Evolutionary conservation across 768 basidiomycete genomes (phyloP), one percentile per base, ranked within the genome.

Genomic region (Suillus lakei): DNA sequence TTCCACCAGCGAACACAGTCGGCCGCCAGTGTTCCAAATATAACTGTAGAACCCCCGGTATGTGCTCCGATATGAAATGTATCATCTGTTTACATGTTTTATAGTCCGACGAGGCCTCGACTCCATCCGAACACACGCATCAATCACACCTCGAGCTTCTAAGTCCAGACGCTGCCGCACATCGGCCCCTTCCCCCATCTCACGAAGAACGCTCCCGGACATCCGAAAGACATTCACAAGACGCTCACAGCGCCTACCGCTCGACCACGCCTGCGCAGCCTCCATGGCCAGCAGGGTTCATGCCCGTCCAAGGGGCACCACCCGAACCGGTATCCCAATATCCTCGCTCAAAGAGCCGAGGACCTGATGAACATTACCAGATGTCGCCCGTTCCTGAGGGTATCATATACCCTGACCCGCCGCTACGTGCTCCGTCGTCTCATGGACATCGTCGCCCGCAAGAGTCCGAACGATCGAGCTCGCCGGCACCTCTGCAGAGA

Each of bases 31-130:
- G 76, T 84, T 23, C 81, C 80, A 4, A 75, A 77, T 43, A 85
- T 85, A 61, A 67, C 80, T 43, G 77, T 86, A 36, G 78, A 84
- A 71, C 78, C 85, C 18, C 85, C 85, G 15, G 85, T 85, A 68
- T 63, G 30, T 56, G 32, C 4, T 41, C 51, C 34, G 46, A 43
- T 46, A 30, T 59, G 48, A 60, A 34, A 21, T 9, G n/a, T 32
- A 30, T 55, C n/a, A n/a, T 46, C 51, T 41, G 15, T 63, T 28
- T 21, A 30, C 34, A 51, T 51, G 8, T 51, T 60, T 23, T 26
- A 43, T 44, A 85, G 83, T 82, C 83, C 8, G 76, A 78, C 46
- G 78, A 83, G 4, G 78, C 78, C 10, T 79, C 81, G 2, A 69
- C 66, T 34, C 62, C 75, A 1, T 83, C 83, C 66, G 75, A 60